Base-by-base conservation (phyloP, 495 filamentous ascomycete species). In the Penicillium psychrofluorescens region DNA sequence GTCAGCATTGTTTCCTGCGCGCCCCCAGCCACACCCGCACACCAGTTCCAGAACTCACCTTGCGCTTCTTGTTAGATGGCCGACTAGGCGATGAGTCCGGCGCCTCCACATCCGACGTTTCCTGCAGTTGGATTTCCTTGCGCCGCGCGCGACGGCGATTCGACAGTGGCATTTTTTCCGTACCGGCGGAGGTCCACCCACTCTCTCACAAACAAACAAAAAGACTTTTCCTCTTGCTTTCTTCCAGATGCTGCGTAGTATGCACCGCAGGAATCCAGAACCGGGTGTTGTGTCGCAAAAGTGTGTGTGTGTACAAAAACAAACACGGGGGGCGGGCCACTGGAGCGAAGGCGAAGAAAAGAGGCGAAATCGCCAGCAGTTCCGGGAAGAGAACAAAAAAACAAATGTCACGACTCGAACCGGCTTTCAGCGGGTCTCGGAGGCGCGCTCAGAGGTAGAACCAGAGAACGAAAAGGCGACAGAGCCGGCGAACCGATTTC, bases 41-140 rank as follows among this genome's bases (percentile, higher is more conserved):
- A 22, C 22, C 22, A 22, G 22, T 22, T 22, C 14, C 27, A 9
- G 31, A 31, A 67, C 65, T 63, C 67, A 85, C 84, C 81, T 85
- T 85, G 69, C 80, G 84, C 68, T 85, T 80, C 61, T 85, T 86
- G 61, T 80, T 83, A 5, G 80, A 75, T 6, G 84, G 84, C 41
- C 81, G 80, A 56, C 77, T 83, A 28, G 84, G 84, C 22, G 85
- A 88, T 30, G 83, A 86, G 50, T 79, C 76, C 45, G 71, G 76
- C 14, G 68, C 65, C 48, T 79, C 76, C 48, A 61, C 66, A 45
- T 77, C 70, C 36, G 64, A 72, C 8, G 67, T 72, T 54, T 71
- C 61, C 54, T 72, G 67, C 45, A 72, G 59, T 58, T 66, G 57
- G 41, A 65, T 59, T 58, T 69, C 73, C 68, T 70, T 75, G 63